These are phyloP conservation scores for Globisporangium yorkense DNA, from an alignment of 352 stramenopile genomes.

Conservation along the genomic window DNA sequence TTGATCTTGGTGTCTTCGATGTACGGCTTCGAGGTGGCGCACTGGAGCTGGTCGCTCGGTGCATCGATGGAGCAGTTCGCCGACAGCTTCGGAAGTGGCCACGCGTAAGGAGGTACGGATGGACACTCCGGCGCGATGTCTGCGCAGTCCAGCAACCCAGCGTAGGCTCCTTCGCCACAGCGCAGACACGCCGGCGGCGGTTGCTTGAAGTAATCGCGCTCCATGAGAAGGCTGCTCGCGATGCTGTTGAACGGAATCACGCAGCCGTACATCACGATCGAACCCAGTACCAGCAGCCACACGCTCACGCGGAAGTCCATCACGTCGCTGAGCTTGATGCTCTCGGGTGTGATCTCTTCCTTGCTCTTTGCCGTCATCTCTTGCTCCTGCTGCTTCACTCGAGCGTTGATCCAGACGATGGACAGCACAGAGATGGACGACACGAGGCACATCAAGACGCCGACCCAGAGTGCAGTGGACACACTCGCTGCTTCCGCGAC, in stretches of 20 bases:
- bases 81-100: slow-evolving; percentile 60
- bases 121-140: slow-evolving; percentile 47
- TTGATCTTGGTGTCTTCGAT: slow-evolving; percentile 75
- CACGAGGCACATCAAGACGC: slow-evolving; percentile 72
- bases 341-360: slow-evolving; percentile 10
- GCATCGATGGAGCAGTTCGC: slow-evolving; percentile 65
- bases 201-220: slow-evolving; percentile 85
- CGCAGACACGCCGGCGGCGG: slow-evolving; percentile 38
- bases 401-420: slow-evolving; percentile 77
- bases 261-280: slow-evolving; percentile 90
- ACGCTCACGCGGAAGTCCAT: slow-evolving; percentile 79
- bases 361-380: slow-evolving; percentile 3
- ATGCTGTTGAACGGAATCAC: slow-evolving; percentile 95
- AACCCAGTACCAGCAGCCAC: slow-evolving; percentile 86
- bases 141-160: slow-evolving; percentile 36
- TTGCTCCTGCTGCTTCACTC: slow-evolving; percentile 25
- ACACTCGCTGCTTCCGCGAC: slow-evolving; percentile 66
- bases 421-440: slow-evolving; percentile 71
- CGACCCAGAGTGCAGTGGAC: slow-evolving; percentile 80
- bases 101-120: slow-evolving; percentile 61
- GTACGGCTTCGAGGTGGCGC: slow-evolving; percentile 40
- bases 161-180: slow-evolving; percentile 59
- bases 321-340: slow-evolving; percentile 65
- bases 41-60: slow-evolving; percentile 53
- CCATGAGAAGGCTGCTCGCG: slow-evolving; percentile 88